Percentiles rank a stretch among this genome's conserved stretches.
phyloP scores from a whole-genome alignment of 495 filamentous ascomycete species.

The Pyrenopolyporus hunteri region DNA sequence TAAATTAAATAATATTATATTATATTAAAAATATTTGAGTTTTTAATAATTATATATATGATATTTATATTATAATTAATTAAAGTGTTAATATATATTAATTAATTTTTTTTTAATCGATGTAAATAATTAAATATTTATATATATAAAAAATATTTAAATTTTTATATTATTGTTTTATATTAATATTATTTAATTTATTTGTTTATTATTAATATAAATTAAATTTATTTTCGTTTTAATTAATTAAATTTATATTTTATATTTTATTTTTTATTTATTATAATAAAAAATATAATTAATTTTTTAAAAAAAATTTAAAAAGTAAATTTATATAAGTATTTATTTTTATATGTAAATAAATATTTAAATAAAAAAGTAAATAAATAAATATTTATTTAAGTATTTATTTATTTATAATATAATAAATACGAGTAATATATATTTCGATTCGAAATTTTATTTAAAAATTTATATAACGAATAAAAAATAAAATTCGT shows the following conservation, averaged over 20 bases:
- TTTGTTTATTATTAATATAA: not conserved
- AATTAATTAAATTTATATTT: not conserved
- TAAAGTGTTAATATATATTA: too few relatives aligned
- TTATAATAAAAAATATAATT: not conserved
- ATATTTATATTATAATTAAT: too few relatives aligned
- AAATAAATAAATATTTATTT: not conserved
- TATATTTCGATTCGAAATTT: not conserved
- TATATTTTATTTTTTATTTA: not conserved
- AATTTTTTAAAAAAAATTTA: not conserved
- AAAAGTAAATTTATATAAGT: not conserved
- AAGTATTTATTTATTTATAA: not conserved
- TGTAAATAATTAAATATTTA: not conserved
- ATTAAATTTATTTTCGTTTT: not conserved
- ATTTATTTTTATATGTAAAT: too few relatives aligned
- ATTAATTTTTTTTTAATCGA: too few relatives aligned
- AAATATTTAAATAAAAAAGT: too few relatives aligned
- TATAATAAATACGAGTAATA: not conserved
- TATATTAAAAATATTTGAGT: too few relatives aligned
- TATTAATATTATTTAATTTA: not conserved
- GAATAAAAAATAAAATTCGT: too few relatives aligned
- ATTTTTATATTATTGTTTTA: not conserved
- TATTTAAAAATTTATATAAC: not conserved
- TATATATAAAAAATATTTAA: not conserved
- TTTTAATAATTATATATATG: too few relatives aligned
- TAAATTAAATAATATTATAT: too few relatives aligned